These are phyloP conservation scores for Laburnicola sp. DNA, from an alignment of 2,329 filamentous ascomycete species.

Conservation along the genomic window DNA sequence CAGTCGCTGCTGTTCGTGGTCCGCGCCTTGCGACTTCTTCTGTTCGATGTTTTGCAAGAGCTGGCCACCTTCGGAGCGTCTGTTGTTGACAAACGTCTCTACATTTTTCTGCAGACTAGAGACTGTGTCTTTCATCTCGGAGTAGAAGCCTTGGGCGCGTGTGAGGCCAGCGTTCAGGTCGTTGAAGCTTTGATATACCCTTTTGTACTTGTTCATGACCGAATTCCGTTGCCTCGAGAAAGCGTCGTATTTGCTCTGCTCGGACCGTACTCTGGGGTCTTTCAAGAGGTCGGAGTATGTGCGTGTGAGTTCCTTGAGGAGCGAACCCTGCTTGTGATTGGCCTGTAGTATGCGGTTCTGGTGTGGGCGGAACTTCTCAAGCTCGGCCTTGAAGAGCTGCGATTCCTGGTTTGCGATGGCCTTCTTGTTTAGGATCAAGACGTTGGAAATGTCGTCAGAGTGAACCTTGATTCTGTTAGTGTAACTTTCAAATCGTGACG, in stretches of 20 bases:
- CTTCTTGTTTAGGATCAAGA: conserved; percentile 97
- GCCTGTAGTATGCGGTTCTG: conserved; percentile 90
- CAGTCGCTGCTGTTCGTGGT: conserved; percentile 82
- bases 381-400: conserved; percentile 89
- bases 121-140: conserved; percentile 92
- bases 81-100: conserved; percentile 94
- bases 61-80: conserved; percentile 86
- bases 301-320: conserved; percentile 92
- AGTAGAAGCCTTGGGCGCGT: conserved; percentile 90
- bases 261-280: conserved; percentile 88
- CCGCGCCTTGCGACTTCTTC: conserved; percentile 70
- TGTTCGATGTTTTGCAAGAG: conserved; percentile 86
- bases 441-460: conserved; percentile 95
- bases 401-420: conserved; percentile 88
- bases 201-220: conserved; percentile 85
- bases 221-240: conserved; percentile 80
- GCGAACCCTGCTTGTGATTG: conserved; percentile 88
- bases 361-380: conserved; percentile 96
- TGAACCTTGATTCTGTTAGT: conserved; percentile 66
- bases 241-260: conserved; percentile 92
- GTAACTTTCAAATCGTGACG: not conserved
- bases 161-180: conserved; percentile 84
- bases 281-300: conserved; percentile 87
- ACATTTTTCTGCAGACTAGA: conserved; percentile 94
- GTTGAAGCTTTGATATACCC: conserved; percentile 88